Conservation (phyloP, 306 rosid genomes). For the Prunus campanulata region DNA sequence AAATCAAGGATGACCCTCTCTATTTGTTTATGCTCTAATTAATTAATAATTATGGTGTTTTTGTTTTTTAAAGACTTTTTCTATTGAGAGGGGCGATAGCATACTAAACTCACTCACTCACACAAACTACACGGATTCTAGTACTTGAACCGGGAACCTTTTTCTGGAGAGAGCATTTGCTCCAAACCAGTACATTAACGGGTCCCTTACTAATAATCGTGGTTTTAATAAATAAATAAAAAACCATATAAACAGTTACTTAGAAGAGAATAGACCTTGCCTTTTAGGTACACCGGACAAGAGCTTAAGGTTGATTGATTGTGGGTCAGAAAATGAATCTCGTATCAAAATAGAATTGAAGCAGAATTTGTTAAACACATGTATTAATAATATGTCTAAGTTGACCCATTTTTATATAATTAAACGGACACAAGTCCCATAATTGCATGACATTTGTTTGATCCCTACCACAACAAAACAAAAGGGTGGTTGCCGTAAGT, state of each 20-base stretch:
- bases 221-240: too few relatives aligned
- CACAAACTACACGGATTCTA: too few relatives aligned
- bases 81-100: accelerated
- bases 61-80: too few relatives aligned
- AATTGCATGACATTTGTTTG: not conserved
- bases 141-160: too few relatives aligned
- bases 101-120: too few relatives aligned
- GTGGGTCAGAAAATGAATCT: not conserved
- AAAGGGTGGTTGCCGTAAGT: slow-evolving; percentile 22
- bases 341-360: not conserved
- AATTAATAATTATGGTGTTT: too few relatives aligned
- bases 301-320: not conserved
- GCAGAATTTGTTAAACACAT: not conserved
- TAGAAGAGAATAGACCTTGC: not conserved
- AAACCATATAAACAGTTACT: not conserved
- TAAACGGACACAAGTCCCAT: not conserved
- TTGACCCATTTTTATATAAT: not conserved
- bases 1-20: not conserved
- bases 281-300: not conserved
- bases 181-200: too few relatives aligned
- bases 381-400: not conserved
- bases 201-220: too few relatives aligned
- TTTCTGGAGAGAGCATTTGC: accelerated
- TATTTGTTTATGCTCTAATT: not conserved
- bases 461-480: slow-evolving; percentile 12